These are phyloP conservation scores for Nannochloropsis salina DNA, from an alignment of 108 stramenopile species.

Conservation along the genomic window DNA sequence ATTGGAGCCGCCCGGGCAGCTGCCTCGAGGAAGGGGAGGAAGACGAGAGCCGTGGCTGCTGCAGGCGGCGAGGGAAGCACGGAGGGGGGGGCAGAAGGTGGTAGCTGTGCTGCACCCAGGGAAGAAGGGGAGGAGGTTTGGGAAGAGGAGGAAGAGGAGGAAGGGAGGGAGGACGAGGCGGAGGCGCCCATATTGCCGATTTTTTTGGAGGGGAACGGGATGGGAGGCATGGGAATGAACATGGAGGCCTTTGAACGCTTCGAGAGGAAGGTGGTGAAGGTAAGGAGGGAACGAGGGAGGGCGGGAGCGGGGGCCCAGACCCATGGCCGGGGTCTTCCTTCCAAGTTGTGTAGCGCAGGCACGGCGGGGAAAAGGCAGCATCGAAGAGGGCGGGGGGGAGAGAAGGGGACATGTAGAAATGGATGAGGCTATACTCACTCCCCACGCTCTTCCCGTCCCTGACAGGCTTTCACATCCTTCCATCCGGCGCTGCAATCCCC, in stretches of 20 bases:
- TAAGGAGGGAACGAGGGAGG: not conserved
- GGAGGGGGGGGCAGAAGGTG: not conserved
- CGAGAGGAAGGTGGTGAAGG: not conserved
- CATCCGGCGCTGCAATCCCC: too few relatives aligned
- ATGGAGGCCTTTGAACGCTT: not conserved
- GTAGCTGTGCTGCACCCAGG: not conserved
- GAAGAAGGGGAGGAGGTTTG: not conserved
- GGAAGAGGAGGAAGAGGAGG: not conserved
- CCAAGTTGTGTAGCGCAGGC: not conserved
- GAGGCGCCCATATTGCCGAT: not conserved
- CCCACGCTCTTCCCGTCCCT: not conserved
- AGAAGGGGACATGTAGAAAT: not conserved
- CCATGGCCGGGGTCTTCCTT: too few relatives aligned
- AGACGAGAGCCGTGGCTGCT: not conserved
- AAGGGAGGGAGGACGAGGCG: slow-evolving; percentile 2
- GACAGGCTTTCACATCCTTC: not conserved
- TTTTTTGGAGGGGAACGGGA: not conserved
- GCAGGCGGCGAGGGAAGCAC: not conserved
- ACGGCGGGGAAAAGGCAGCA: not conserved
- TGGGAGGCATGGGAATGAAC: not conserved
- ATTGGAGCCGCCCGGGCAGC: not conserved
- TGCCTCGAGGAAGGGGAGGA: slow-evolving; percentile 12
- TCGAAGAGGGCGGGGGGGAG: not conserved
- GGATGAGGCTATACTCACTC: not conserved
- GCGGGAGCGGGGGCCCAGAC: not conserved